Base-by-base conservation (phyloP, 2,329 filamentous ascomycete genomes). In the Aureobasidium leucospermi region DNA sequence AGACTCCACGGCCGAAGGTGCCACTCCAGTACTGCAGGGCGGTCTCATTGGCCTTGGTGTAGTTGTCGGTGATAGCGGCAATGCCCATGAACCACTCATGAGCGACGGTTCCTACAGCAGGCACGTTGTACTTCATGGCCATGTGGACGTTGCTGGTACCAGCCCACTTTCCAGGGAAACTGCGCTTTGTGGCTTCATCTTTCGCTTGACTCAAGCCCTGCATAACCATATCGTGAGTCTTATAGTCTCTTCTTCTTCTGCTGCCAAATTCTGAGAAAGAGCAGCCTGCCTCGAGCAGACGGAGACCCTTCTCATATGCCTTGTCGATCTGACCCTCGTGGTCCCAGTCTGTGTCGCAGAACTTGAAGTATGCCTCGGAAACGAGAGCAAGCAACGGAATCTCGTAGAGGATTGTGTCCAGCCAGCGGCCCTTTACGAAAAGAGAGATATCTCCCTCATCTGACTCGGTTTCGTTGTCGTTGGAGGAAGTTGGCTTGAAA, bases 51-150 rank as follows among this genome's bases (percentile, higher is more conserved):
- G 94, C 92, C 63, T 82, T 80, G 66, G 85, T 82, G 70, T 99
- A 99, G 74, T 96, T 84, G 63, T 90, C 82, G 4, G 87, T 89
- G 66, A 96, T 90, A 41, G 94, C 92, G 0, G 94, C 94, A 63
- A 96, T 93, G 43, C 90, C 92, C 94, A 99, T 99, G 78, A 96
- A 97, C 94, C 94, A 99, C 75, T 99, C 94, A 70, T 99, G 94
- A 0, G 94, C 94, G 1, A 90, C 86, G 0, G 94, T 99, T 5
- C 94, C 94, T 11, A 97, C 83, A 0, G 94, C 91, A 3, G 85
- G 77, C 47, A 96, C 84, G 46, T 85, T 85, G 74, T 96, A 93
- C 68, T 90, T 88, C 90, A 96, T 96, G 10, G 94, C 94, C 65
- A 99, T 85, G 71, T 97, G 93, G 4, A 99, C 94, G 69, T 99